phyloP scores from a whole-genome alignment of 129 eudicot genomes.

The Deinandra increscens region DNA sequence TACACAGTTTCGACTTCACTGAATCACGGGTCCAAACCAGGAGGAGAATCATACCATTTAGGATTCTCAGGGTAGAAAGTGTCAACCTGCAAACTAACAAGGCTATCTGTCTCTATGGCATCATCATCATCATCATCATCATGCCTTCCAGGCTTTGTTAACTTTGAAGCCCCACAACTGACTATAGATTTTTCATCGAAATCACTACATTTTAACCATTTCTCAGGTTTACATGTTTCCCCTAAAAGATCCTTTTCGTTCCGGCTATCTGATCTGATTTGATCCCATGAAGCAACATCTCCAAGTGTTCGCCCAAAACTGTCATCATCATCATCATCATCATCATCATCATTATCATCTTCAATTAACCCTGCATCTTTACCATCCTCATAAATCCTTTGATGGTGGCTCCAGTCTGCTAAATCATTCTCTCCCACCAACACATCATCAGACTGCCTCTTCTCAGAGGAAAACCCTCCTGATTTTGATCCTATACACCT shows the following conservation, averaged over 20 bases:
- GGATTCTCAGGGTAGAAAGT: slow-evolving; percentile 86
- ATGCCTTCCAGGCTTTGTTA: slow-evolving; percentile 67
- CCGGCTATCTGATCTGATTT: slow-evolving; percentile 60
- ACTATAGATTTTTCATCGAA: slow-evolving; percentile 70
- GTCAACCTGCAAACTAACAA: slow-evolving; percentile 77
- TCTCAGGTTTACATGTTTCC: slow-evolving; percentile 71
- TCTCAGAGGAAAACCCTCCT: slow-evolving; percentile 27
- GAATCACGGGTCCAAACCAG: slow-evolving; percentile 73
- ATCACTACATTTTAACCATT: slow-evolving; percentile 67
- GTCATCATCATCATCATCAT: slow-evolving; percentile 88
- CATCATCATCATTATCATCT: slow-evolving; percentile 90
- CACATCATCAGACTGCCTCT: slow-evolving; percentile 11
- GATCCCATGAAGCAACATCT: slow-evolving; percentile 88
- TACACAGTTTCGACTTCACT: slow-evolving; percentile 69
- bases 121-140: slow-evolving; percentile 77
- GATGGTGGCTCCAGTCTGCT: slow-evolving; percentile 58
- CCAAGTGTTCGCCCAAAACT: slow-evolving; percentile 84
- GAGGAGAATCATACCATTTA: slow-evolving; percentile 91
- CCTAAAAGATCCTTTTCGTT: slow-evolving; percentile 70
- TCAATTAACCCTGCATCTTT: slow-evolving; percentile 68
- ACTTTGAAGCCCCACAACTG: slow-evolving; percentile 60
- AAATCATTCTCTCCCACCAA: slow-evolving; percentile 63
- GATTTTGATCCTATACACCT: slow-evolving; percentile 54
- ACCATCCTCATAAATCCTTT: slow-evolving; percentile 32
- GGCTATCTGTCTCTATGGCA: slow-evolving; percentile 59